These are phyloP conservation scores for Didymella glomerata DNA, from an alignment of 2,329 filamentous ascomycete species.

Conservation along the genomic window DNA sequence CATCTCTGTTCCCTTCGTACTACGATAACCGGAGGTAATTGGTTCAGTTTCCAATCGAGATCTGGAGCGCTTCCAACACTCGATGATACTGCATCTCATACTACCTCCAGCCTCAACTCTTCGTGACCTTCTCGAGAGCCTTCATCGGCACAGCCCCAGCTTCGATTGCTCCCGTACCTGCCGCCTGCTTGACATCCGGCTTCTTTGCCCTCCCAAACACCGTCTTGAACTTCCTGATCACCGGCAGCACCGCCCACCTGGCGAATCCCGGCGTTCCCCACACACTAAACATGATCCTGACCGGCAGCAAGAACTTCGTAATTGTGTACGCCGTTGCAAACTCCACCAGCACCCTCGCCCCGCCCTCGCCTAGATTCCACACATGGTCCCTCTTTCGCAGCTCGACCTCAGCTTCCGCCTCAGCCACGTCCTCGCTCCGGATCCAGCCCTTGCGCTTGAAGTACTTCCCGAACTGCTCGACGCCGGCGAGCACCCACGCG, in stretches of 20 bases:
- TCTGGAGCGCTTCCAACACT: conserved; percentile 21
- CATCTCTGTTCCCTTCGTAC: not conserved
- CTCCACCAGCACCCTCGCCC: conserved; percentile 66
- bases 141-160: conserved; percentile 43
- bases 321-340: conserved; percentile 91
- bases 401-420: conserved; percentile 54
- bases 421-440: conserved; percentile 58
- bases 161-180: conserved; percentile 46
- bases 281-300: conserved; percentile 78
- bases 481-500: conserved; percentile 66
- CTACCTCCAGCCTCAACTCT: not conserved
- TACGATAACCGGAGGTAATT: not conserved
- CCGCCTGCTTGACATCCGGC: conserved; percentile 30
- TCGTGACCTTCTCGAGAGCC: conserved; percentile 2
- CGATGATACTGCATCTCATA: not conserved
- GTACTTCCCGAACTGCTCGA: conserved; percentile 79
- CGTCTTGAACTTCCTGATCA: conserved; percentile 45
- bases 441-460: conserved; percentile 85
- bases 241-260: conserved; percentile 43
- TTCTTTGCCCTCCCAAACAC: conserved; percentile 50
- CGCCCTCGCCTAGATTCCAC: conserved; percentile 54
- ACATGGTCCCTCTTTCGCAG: conserved; percentile 46
- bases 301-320: conserved; percentile 83
- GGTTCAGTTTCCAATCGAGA: not conserved
- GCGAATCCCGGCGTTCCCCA: conserved; percentile 96